phyloP scores from a whole-genome alignment of 2,329 filamentous ascomycete species.

The Cladosporium sp. region DNA sequence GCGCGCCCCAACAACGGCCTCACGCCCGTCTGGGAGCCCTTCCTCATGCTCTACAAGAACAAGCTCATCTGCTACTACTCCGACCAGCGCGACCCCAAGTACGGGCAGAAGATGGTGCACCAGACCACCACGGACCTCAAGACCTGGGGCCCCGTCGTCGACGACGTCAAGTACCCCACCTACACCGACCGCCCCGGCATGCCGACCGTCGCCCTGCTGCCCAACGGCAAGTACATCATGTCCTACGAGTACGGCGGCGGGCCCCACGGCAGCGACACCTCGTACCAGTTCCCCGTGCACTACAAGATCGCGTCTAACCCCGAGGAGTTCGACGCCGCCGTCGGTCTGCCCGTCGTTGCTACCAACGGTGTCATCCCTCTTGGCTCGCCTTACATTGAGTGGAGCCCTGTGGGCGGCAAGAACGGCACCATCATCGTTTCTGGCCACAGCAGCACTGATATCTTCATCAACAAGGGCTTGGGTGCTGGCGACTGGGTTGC shows the following conservation, averaged over 20 bases:
- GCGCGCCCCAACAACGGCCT: conserved; percentile 66
- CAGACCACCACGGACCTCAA: conserved; percentile 63
- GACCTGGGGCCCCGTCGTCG: conserved; percentile 61
- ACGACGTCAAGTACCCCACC: conserved; percentile 64
- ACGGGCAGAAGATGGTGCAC: conserved; percentile 71
- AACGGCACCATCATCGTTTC: conserved; percentile 54
- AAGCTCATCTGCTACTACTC: conserved; percentile 69
- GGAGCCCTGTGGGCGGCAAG: conserved; percentile 49
- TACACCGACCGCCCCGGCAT: conserved; percentile 69
- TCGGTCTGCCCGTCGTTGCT: conserved; percentile 44
- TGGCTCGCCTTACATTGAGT: conserved; percentile 54
- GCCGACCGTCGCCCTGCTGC: conserved; percentile 54
- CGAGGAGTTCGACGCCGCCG: conserved; percentile 46
- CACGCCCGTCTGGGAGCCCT: conserved; percentile 74
- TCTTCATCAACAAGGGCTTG: conserved; percentile 18
- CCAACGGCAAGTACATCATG: conserved; percentile 60
- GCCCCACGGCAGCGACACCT: conserved; percentile 43
- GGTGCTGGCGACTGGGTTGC: conserved; percentile 14
- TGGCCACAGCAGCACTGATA: conserved; percentile 7
- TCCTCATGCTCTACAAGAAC: conserved; percentile 59
- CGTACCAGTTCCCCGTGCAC: conserved; percentile 47
- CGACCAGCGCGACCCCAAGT: conserved; percentile 65
- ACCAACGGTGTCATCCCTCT: conserved; percentile 48
- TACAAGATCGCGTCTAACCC: conserved; percentile 53
- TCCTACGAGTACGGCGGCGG: conserved; percentile 63